A percentile compares a stretch with the other conserved stretches of the same genome.
Evolutionary conservation across 208 protist species (phyloP).

Genomic region (Leishmania major): DNA sequence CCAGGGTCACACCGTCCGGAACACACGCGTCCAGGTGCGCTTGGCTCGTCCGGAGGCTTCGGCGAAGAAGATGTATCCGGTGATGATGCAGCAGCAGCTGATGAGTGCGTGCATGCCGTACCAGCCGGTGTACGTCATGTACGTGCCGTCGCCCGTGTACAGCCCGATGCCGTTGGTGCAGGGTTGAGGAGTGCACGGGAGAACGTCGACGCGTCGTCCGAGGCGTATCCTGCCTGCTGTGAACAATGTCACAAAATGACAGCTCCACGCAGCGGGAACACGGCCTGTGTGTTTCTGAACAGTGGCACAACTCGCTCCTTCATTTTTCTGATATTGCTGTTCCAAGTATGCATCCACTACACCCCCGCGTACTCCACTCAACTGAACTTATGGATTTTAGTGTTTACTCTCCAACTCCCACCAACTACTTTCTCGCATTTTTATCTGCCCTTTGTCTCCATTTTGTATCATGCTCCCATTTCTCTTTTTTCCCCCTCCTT

Average conservation of each 20-base stretch:
- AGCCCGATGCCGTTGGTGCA: constrained; percentile 23
- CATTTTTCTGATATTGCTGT: constrained; percentile 10
- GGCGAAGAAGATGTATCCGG: constrained; percentile 71
- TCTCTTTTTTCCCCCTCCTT: neutral
- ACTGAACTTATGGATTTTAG: constrained; percentile 40
- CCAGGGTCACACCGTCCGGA: constrained; percentile 57
- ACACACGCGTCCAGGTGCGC: constrained; percentile 84
- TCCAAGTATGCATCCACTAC: constrained; percentile 2
- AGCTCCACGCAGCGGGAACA: neutral
- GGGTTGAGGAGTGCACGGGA: constrained; percentile 15
- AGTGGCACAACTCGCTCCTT: neutral
- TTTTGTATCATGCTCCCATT: neutral
- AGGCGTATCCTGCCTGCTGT: neutral
- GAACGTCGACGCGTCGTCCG: neutral
- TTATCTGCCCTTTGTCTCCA: neutral
- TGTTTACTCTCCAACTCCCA: constrained; percentile 28
- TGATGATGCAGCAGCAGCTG: constrained; percentile 61
- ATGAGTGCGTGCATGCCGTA: constrained; percentile 43
- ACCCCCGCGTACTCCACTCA: neutral
- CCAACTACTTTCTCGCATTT: constrained; percentile 26
- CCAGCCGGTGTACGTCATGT: constrained; percentile 55
- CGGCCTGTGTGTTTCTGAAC: neutral
- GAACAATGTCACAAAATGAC: constrained; percentile 14
- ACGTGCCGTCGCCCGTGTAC: constrained; percentile 40
- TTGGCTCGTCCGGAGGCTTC: constrained; percentile 77